Evolutionary conservation across 2,329 filamentous ascomycete genomes (phyloP).

Genomic region (Colletotrichum sp.): DNA sequence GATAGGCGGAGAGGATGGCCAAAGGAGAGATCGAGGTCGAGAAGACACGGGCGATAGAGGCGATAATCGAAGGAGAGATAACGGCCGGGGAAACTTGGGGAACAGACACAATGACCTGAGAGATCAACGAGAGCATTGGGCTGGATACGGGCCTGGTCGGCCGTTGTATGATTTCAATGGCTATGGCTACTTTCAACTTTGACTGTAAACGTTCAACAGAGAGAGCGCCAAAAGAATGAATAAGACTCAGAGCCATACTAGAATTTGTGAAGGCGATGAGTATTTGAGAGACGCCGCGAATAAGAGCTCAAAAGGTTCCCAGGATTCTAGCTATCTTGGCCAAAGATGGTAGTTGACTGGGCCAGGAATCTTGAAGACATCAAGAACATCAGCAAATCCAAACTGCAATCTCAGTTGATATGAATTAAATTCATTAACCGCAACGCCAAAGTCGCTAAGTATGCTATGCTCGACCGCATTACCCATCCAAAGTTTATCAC

Average conservation of each 20-base stretch:
- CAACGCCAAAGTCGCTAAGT: neutral
- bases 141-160: neutral
- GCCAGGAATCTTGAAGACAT: no score
- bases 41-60: neutral
- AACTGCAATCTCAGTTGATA: no score
- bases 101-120: neutral
- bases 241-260: neutral
- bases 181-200: neutral
- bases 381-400: neutral
- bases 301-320: no score
- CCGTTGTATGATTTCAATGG: neutral
- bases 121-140: neutral
- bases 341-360: no score
- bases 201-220: no score
- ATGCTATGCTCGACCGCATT: neutral
- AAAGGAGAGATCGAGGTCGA: neutral
- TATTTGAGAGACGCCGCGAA: no score
- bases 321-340: no score
- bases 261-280: no score
- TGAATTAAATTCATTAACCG: neutral
- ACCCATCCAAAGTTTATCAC: neutral
- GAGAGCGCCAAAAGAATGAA: no score
- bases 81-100: accelerated
- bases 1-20: neutral
- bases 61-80: neutral